phyloP scores from a whole-genome alignment of 78 protist genomes.

The Capsaspora owczarzaki region DNA sequence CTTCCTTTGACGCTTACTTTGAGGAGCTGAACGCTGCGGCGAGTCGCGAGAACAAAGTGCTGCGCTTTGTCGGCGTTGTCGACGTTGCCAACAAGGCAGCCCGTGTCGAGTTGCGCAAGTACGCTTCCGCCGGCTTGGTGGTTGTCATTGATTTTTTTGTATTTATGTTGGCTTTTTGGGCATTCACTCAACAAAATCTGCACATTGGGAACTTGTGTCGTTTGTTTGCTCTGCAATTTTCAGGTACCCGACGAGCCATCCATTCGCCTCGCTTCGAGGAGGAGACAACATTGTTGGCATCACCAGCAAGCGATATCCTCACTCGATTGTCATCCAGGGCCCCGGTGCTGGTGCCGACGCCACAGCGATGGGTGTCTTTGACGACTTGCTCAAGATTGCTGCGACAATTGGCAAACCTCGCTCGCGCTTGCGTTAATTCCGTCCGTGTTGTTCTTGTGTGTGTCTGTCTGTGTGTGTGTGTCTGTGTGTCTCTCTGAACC shows the following conservation, averaged over 20 bases:
- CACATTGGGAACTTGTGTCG: not conserved
- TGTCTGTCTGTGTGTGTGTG: too few species aligned
- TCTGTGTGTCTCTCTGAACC: too few species aligned
- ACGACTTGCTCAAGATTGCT: slow-evolving; percentile 41
- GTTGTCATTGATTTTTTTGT: not conserved
- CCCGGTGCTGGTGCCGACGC: slow-evolving; percentile 71
- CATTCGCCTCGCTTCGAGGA: slow-evolving; percentile 31
- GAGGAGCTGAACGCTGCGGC: not conserved
- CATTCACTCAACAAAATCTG: not conserved
- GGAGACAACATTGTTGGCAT: slow-evolving; percentile 47
- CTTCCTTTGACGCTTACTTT: slow-evolving; percentile 6
- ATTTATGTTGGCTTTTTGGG: not conserved
- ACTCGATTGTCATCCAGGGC: slow-evolving; percentile 57
- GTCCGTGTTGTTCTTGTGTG: too few species aligned
- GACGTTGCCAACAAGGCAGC: not conserved
- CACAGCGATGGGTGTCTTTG: slow-evolving; percentile 58
- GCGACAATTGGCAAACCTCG: too few species aligned
- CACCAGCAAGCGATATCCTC: slow-evolving; percentile 33
- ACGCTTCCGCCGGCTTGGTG: not conserved
- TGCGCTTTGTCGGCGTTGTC: slow-evolving; percentile 14
- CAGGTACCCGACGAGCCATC: slow-evolving; percentile 24
- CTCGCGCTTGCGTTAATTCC: too few species aligned
- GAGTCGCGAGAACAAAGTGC: not conserved
- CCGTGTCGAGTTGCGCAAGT: not conserved
- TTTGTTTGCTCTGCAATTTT: not conserved